Evolutionary conservation across 2,329 filamentous ascomycete genomes (phyloP).

Genomic region (Westerdykella sp.): DNA sequence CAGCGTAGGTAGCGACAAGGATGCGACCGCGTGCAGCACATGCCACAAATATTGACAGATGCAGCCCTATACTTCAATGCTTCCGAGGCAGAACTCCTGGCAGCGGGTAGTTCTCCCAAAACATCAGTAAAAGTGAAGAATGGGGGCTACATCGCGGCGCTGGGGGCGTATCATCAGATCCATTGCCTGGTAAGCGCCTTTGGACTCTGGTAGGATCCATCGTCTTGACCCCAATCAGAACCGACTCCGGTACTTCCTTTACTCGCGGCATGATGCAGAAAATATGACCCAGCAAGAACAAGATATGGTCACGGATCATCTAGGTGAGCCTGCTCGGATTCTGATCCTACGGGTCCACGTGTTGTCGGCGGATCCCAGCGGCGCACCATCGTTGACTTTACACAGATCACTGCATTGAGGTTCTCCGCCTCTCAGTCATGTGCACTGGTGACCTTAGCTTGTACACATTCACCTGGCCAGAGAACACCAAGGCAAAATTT

Average conservation of each 20-base stretch:
- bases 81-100: neutral
- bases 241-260: slow-evolving; percentile 4
- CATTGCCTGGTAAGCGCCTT: slow-evolving; percentile 3
- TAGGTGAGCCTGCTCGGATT: neutral
- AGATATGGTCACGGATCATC: slow-evolving; percentile 2
- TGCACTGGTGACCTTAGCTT: slow-evolving; percentile 2
- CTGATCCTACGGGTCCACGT: too few species aligned
- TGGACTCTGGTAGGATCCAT: neutral
- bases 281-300: neutral
- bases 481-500: neutral
- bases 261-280: neutral
- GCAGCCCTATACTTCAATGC: slow-evolving; percentile 7
- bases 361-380: too few species aligned
- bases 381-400: neutral
- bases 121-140: slow-evolving; percentile 3
- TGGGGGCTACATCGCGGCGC: slow-evolving; percentile 3
- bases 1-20: neutral
- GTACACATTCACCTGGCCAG: slow-evolving; percentile 6
- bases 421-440: slow-evolving; percentile 3
- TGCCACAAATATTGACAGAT: too few species aligned
- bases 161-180: slow-evolving; percentile 4
- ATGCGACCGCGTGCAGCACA: too few species aligned
- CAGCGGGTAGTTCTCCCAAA: neutral
- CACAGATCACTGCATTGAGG: slow-evolving; percentile 5
- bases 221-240: neutral